These are phyloP conservation scores for Populus pruinosa DNA, from an alignment of 345 rosid genomes.

Conservation along the genomic window DNA sequence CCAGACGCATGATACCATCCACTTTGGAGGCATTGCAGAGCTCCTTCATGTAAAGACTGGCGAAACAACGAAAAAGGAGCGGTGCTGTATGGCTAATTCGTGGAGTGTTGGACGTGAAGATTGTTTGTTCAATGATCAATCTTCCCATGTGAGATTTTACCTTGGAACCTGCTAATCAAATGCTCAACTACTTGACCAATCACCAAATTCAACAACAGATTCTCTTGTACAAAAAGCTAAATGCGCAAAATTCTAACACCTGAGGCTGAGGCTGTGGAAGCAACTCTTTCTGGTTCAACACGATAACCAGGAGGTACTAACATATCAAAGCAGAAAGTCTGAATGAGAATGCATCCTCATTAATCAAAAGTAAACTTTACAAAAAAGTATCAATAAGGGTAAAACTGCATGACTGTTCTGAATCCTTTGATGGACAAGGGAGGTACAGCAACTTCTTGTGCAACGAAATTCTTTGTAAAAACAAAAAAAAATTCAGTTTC, in stretches of 20 bases:
- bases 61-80: not conserved
- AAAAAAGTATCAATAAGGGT: not conserved
- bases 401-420: not conserved
- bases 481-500: not conserved
- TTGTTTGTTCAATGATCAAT: not conserved
- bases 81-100: not conserved
- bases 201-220: not conserved
- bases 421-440: not conserved
- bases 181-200: not conserved
- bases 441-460: not conserved
- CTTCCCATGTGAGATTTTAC: not conserved
- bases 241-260: not conserved
- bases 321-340: not conserved
- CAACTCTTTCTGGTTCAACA: not conserved
- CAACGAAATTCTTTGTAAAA: not conserved
- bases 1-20: not conserved
- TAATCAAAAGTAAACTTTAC: not conserved
- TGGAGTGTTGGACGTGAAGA: not conserved
- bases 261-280: not conserved
- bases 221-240: not conserved
- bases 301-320: not conserved
- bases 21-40: not conserved
- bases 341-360: not conserved
- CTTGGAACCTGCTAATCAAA: too few species aligned
- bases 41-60: not conserved